phyloP scores from a whole-genome alignment of 768 basidiomycete species.

The Termitomyces sp. region DNA sequence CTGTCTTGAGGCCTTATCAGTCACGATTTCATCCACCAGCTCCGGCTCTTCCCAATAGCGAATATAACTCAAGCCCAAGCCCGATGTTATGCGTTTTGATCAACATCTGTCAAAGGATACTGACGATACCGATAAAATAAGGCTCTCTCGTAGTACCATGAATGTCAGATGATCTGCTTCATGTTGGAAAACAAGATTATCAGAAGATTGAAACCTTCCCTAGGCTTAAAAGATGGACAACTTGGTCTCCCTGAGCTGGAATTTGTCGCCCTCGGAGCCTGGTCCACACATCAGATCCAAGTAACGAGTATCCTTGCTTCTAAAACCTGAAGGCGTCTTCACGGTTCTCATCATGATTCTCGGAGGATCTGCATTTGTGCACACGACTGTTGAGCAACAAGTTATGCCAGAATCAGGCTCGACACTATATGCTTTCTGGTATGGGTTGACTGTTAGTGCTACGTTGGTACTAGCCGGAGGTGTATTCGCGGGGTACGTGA shows the following conservation, averaged over 20 bases:
- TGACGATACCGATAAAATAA: neutral
- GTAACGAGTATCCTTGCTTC: too few relatives aligned
- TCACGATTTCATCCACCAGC: neutral
- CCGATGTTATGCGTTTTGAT: too few relatives aligned
- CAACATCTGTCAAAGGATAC: neutral
- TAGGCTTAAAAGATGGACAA: neutral
- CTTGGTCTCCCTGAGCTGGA: neutral
- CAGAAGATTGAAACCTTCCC: neutral
- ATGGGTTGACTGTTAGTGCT: slow-evolving; percentile 60
- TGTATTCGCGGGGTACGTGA: slow-evolving; percentile 81
- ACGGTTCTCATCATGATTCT: neutral
- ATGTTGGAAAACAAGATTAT: neutral
- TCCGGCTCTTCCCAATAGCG: neutral
- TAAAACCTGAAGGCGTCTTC: too few relatives aligned
- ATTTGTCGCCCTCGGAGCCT: neutral
- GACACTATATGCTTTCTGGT: slow-evolving; percentile 56
- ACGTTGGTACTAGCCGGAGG: slow-evolving; percentile 79
- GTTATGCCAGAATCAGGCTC: slow-evolving; percentile 33
- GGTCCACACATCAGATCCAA: neutral
- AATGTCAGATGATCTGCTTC: neutral
- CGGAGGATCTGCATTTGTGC: neutral
- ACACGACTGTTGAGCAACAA: neutral
- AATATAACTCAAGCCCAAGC: neutral
- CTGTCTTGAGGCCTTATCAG: neutral
- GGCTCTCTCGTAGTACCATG: neutral